Conservation (phyloP, 805 yeast genomes). For the Ogataea ramenticola region DNA sequence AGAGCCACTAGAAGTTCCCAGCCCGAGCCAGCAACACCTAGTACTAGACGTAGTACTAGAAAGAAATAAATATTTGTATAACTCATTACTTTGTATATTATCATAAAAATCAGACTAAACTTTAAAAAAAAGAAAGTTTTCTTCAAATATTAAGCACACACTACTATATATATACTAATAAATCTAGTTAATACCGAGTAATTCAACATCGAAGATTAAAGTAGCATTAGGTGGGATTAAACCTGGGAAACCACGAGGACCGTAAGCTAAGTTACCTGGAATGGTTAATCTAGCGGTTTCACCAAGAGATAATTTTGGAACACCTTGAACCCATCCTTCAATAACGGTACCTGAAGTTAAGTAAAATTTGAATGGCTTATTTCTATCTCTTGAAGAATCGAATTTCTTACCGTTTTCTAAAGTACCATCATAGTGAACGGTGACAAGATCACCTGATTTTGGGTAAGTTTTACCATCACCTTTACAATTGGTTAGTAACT, state of each 20-base stretch:
- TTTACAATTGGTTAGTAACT: no score
- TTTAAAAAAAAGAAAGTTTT: not conserved
- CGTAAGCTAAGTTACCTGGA: constrained; percentile 91
- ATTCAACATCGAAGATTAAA: constrained; percentile 77
- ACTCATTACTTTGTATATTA: not conserved
- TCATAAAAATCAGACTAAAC: no score
- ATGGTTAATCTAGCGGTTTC: constrained; percentile 89
- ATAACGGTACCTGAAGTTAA: constrained; percentile 97
- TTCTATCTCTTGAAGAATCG: constrained; percentile 93
- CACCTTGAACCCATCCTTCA: constrained; percentile 94
- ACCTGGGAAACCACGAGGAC: constrained; percentile 93
- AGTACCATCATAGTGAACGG: constrained; percentile 95
- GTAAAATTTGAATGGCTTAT: constrained; percentile 87
- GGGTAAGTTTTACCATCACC: constrained; percentile 91
- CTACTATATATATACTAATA: not conserved
- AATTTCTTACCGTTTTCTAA: constrained; percentile 93
- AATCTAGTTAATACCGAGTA: constrained; percentile 44
- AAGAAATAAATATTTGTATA: not conserved
- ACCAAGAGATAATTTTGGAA: constrained; percentile 87
- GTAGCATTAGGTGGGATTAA: constrained; percentile 96
- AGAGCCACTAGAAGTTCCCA: not conserved
- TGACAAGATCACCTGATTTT: constrained; percentile 76
- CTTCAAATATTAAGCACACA: no score
- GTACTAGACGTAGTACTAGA: constrained; percentile 1
- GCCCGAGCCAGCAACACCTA: not conserved